Evolutionary conservation across 805 yeast species (phyloP).

Genomic region (Hanseniaspora valbyensis): DNA sequence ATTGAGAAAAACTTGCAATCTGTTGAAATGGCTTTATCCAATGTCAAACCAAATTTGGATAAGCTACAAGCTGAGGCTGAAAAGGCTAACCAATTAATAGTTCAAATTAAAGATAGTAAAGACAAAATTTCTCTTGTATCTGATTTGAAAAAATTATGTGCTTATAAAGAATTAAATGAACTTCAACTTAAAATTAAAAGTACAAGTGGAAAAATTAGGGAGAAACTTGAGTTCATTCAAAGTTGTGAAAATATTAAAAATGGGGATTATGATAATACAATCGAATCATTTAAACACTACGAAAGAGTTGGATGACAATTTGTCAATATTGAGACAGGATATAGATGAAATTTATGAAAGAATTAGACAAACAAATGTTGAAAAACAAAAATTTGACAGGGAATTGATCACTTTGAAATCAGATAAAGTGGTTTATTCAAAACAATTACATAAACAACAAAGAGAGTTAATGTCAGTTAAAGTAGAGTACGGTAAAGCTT

Average conservation of each 20-base stretch:
- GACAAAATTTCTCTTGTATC: constrained; percentile 9
- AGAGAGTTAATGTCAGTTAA: constrained; percentile 15
- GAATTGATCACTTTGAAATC: background rate
- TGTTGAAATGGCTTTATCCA: constrained; percentile 34
- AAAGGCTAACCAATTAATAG: constrained; percentile 34
- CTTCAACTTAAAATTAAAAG: background rate
- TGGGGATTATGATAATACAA: background rate
- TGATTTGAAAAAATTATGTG: background rate
- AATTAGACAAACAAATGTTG: background rate
- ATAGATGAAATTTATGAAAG: background rate
- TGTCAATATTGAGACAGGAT: background rate
- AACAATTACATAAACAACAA: background rate
- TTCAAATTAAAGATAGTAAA: constrained; percentile 24
- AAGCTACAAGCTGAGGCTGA: constrained; percentile 33
- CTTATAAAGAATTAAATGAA: background rate
- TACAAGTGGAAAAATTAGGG: background rate
- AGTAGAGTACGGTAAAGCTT: constrained; percentile 18
- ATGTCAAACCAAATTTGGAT: constrained; percentile 32
- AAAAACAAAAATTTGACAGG: background rate
- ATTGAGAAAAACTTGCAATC: constrained; percentile 30
- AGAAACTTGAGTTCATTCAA: background rate
- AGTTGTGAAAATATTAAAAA: background rate
- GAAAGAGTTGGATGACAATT: background rate
- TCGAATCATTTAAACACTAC: background rate
- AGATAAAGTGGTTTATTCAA: background rate